Conservation (phyloP, 1,139 yeast genomes). For the Williopsis jadinii region DNA sequence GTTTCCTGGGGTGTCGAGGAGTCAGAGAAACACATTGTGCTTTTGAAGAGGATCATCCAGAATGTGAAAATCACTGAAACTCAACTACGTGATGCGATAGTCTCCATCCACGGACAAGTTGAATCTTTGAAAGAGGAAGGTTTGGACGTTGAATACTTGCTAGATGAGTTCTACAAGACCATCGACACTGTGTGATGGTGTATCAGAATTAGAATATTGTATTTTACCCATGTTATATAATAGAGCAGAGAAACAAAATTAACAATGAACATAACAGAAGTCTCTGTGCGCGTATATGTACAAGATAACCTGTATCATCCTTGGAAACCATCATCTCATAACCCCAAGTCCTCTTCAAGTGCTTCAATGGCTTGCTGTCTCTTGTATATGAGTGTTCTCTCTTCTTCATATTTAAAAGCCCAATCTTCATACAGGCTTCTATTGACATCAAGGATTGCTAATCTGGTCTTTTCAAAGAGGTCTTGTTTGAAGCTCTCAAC, state of each 20-base stretch:
- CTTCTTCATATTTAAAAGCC: conserved; percentile 17
- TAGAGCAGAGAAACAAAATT: no score
- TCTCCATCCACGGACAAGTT: conserved; percentile 52
- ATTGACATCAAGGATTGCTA: conserved; percentile 17
- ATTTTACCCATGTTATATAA: conserved; percentile 1
- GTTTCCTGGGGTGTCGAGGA: conserved; percentile 70
- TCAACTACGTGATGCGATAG: conserved; percentile 43
- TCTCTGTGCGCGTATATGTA: no score
- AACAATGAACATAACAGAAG: no score
- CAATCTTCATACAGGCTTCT: conserved; percentile 15
- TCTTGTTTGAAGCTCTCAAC: conserved; percentile 17
- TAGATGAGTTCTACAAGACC: conserved; percentile 31
- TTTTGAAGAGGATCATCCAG: conserved; percentile 61
- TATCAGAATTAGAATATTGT: background rate
- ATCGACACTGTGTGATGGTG: conserved; percentile 10
- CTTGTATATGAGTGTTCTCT: conserved; percentile 13
- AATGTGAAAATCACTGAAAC: conserved; percentile 50
- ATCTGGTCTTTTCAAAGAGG: conserved; percentile 20
- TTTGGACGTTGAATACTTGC: conserved; percentile 60
- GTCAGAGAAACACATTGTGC: conserved; percentile 50
- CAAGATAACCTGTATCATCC: no score
- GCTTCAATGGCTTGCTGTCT: conserved; percentile 29
- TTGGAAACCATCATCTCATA: background rate
- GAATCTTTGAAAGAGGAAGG: conserved; percentile 59
- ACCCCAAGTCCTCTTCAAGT: conserved; percentile 27